Conservation (phyloP, 176 grass and related monocot genomes). For the Carex cristatella region DNA sequence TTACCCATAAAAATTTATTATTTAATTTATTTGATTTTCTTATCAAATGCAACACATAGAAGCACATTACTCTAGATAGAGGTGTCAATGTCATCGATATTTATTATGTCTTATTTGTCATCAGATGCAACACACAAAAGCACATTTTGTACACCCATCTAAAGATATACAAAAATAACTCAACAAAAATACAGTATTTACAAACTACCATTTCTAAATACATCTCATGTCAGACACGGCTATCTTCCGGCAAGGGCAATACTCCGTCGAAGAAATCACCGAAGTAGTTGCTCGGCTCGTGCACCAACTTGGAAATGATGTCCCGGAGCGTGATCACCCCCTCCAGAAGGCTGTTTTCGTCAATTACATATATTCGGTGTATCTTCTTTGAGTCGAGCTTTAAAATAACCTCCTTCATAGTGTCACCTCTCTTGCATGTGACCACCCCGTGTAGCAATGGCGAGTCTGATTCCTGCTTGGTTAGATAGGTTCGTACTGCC, state of each 20-base stretch:
- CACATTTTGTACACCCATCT: background rate
- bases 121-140: background rate
- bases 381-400: slow-evolving; percentile 77
- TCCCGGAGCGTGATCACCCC: slow-evolving; percentile 89
- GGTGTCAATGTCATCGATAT: background rate
- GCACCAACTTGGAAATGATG: slow-evolving; percentile 95
- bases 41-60: background rate
- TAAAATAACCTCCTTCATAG: slow-evolving; percentile 75
- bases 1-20: background rate
- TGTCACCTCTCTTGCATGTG: slow-evolving; percentile 49
- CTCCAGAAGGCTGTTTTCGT: slow-evolving; percentile 47
- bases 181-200: slow-evolving; percentile 3
- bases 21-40: background rate
- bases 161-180: background rate
- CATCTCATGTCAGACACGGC: slow-evolving; percentile 46
- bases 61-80: background rate
- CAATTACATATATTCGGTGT: slow-evolving; percentile 67
- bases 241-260: slow-evolving; percentile 67
- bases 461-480: slow-evolving; percentile 61
- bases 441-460: slow-evolving; percentile 51
- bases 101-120: background rate
- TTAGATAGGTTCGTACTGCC: slow-evolving; percentile 47
- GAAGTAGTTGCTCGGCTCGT: slow-evolving; percentile 84
- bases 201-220: background rate
- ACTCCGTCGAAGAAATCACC: slow-evolving; percentile 96